Base-by-base conservation (phyloP, 176 grass and related monocot genomes). In the Aegilops umbellulata region DNA sequence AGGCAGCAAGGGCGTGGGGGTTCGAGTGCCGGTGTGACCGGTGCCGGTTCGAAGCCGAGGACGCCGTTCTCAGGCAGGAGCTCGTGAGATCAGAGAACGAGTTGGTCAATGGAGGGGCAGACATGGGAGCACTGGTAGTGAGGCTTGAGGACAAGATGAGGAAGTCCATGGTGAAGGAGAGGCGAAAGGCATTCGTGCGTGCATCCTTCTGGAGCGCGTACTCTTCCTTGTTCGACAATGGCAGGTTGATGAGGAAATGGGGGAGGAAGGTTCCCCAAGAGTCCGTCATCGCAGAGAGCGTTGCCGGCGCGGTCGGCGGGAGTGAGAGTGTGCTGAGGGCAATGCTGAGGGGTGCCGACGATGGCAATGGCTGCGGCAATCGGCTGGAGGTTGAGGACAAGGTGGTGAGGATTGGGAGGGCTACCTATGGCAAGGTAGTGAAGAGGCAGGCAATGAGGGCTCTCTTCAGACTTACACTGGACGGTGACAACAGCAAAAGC, bases 21-120 rank as follows among this genome's bases (percentile, higher is more conserved):
- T 94, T 98, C 64, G 73, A 92, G 27, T 98, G 96, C 88, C 47
- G 39, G n/a, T 98, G 96, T 80, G 96, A 90, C 62, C 86, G 96
- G 65, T 98, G 93, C 80, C 53, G 60, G 42, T 91, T 98, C 3
- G 93, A 98, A 74, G 76, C 55, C 1, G 87, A 84, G 32, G 65
- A 84, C 14, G 73, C 49, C 35, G 22, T 36, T 31, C 83, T 91
- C 22, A 78, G 46, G 70, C 85, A 90, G 32, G 93, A 94, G 64
- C n/a, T 92, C 51, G 20, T 66, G 4, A 90, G 82, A 76, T 41
- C 91, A 26, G 93, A 91, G 75, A 83, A 73, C 0, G 80, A 67
- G 10, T 35, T 95, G 84, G 32, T 62, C 10, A 87, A 65, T 55
- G 89, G 81, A 14, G 77, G 75, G 3, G 80, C 67, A 11, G 86